Evolutionary conservation across 2,329 filamentous ascomycete genomes (phyloP), one percentile per base, ranked within the genome.

Genomic region (Ascomycota sp.): DNA sequence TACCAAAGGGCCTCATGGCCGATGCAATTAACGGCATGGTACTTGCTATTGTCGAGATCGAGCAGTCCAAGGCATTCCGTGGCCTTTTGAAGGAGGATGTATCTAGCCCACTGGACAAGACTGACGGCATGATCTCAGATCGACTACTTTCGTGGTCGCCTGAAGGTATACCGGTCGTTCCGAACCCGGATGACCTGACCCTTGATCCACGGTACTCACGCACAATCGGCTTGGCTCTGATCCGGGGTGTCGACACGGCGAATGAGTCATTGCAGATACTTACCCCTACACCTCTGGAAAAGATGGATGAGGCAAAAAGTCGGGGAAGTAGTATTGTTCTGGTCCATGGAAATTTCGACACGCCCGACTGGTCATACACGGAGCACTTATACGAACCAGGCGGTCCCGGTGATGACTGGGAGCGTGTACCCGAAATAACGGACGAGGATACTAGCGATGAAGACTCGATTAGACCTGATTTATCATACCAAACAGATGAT

Each of bases 21-120:
- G 72, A 77, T 29, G 61, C 72, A 0, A 66, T 86, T 30, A 73
- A 79, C 41, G 79, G 79, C 11, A 66, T 68, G n/a, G 48, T 83
- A 0, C 53, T 86, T 0, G 72, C 76, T 0, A 56, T 79, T 6
- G 68, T 81, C 0, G 61, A 65, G 25, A 55, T 79, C 7, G 67
- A 77, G 34, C 61, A 64, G 16, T 38, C 48, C 0, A 49, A 47
- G 16, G 69, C 69, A 2, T 64, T 73, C 35, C 49, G 56, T 8
- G 46, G 47, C 9, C 43, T 56, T 34, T 30, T 30, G 2, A n/a
- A 9, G 16, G 29, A 31, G 7, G 10, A 8, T 7, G 25, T 25
- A 12, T 6, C n/a, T 13, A 25, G 12, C n/a, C 4, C 35, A 12
- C 25, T n/a, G 7, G 24, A 11, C 25, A 12, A 33, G 6, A 27